Base-by-base conservation (phyloP, 2,329 filamentous ascomycete species). In the Aspergillus jensenii region DNA sequence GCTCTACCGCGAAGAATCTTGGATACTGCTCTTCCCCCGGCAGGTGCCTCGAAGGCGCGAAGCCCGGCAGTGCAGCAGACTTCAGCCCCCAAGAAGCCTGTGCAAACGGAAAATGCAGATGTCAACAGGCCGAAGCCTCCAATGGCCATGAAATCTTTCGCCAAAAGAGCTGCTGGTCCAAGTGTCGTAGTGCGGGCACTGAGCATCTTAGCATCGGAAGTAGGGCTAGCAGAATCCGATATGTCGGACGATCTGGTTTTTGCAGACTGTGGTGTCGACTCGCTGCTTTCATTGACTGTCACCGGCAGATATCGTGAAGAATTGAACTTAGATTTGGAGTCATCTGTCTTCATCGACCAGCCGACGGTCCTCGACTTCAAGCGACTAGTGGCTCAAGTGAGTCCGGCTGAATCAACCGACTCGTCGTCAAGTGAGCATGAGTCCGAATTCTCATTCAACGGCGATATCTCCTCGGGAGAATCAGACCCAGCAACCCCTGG, bases 231-330 rank as follows among this genome's bases (percentile, higher is more conserved):
- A 52, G 78, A 82, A 66, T 77, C 78, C 19, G 84, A 87, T 67
- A 79, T 87, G 52, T 81, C 84, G 12, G 83, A 86, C 53, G 82
- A 84, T 53, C 79, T 84, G 52, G 81, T 82, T 50, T 87, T 86
- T 63, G 83, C 85, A 63, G 84, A 86, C 65, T 80, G 86, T 23
- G 84, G 84, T 59, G 83, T 87, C 33, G 84, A 87, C 70, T 87
- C 84, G 7, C 76, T 87, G 17, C 80, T 87, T 62, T 85, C 84
- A 2, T 68, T 87, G 56, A 86, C 83, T 27, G 84, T 86, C 62
- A 85, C 83, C 45, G 84, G 84, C 62, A 82, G 82, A 67, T 85
- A 86, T 73, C 82, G 84, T 41, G 84, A 87, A 67, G 84, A 86
- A 46, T 76, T 86, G 21, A 81, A 84, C 59, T 74, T 86, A 60